Conservation (phyloP, 2,329 filamentous ascomycete genomes). For the Graphiopsis chlorocephala region DNA sequence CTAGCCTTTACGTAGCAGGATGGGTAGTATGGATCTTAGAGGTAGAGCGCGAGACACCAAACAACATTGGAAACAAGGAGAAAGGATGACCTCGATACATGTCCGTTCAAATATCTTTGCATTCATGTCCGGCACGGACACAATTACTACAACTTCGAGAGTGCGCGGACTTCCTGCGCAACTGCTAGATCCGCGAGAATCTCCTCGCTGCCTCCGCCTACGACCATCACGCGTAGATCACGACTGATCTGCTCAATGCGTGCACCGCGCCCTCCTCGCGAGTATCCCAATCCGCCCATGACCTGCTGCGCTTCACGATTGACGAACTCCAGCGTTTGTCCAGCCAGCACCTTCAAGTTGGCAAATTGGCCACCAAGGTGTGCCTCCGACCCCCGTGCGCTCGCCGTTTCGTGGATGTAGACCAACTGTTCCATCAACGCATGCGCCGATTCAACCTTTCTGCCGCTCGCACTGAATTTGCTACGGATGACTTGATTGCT, state of each 20-base stretch:
- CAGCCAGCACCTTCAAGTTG: slow-evolving; percentile 48
- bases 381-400: not conserved
- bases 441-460: slow-evolving; percentile 16
- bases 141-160: not conserved
- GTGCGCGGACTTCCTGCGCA: slow-evolving; percentile 14
- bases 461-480: slow-evolving; percentile 17
- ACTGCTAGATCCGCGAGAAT: slow-evolving; percentile 21
- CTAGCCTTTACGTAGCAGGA: no score
- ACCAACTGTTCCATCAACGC: slow-evolving; percentile 18
- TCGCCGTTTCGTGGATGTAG: slow-evolving; percentile 7
- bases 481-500: slow-evolving; percentile 17
- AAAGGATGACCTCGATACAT: not conserved
- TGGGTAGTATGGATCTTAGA: no score
- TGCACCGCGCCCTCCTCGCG: slow-evolving; percentile 45
- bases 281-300: slow-evolving; percentile 49
- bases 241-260: slow-evolving; percentile 51
- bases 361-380: slow-evolving; percentile 48
- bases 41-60: no score
- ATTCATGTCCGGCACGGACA: not conserved
- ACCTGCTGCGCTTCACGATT: slow-evolving; percentile 53
- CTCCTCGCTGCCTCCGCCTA: slow-evolving; percentile 24
- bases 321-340: slow-evolving; percentile 48
- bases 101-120: not conserved
- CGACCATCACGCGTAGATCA: slow-evolving; percentile 45
- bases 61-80: no score